A percentile compares a stretch with the other conserved stretches of the same genome.
Conservation (phyloP, 441 rosid genomes). For the Mallotus japonicus region DNA sequence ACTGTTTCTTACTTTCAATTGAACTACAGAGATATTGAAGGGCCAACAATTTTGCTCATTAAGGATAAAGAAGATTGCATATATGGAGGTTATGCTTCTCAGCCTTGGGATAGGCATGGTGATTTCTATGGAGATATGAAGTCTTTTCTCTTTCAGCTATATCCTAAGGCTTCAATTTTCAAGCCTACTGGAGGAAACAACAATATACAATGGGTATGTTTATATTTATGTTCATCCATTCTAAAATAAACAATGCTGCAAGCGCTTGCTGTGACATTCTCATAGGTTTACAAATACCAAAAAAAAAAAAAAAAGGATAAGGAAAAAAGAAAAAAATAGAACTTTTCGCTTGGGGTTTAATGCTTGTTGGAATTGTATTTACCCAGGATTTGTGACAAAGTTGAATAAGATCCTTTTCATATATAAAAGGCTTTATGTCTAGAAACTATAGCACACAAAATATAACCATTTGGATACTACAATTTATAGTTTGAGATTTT, state of each 20-base stretch:
- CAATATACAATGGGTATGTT: conserved; percentile 80
- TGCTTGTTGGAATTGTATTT: background rate
- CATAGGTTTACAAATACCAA: background rate
- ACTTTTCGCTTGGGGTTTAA: background rate
- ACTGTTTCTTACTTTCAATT: conserved; percentile 23
- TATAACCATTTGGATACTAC: too few species aligned
- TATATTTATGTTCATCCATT: background rate
- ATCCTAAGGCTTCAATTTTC: conserved; percentile 63
- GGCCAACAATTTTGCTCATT: conserved; percentile 59
- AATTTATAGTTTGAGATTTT: too few species aligned
- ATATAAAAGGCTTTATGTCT: background rate
- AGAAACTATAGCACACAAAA: background rate
- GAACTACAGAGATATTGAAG: conserved; percentile 60
- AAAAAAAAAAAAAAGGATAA: background rate
- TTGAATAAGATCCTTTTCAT: too few species aligned
- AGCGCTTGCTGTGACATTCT: background rate
- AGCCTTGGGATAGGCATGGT: conserved; percentile 76
- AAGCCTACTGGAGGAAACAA: conserved; percentile 85
- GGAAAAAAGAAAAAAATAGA: background rate
- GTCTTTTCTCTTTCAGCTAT: conserved; percentile 77
- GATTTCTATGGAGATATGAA: conserved; percentile 95
- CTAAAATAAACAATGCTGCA: background rate
- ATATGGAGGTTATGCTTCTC: conserved; percentile 89
- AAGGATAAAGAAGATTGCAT: conserved; percentile 77
- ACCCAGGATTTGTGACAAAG: background rate